Evolutionary conservation across 2,329 filamentous ascomycete species (phyloP), one percentile per base, ranked within the genome.

Genomic region (Alternaria sp.): DNA sequence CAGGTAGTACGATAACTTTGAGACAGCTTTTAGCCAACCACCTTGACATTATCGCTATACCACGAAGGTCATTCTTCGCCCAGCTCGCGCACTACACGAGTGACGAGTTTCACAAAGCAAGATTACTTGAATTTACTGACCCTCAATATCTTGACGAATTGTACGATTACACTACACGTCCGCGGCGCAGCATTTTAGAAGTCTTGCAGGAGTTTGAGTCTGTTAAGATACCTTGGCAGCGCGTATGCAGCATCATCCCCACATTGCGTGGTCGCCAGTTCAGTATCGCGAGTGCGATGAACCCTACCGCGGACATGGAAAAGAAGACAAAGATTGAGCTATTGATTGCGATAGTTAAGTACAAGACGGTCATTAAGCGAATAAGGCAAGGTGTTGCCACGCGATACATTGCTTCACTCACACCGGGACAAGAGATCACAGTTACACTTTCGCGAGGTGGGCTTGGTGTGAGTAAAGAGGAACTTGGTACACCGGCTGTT

Each of bases 111-210:
- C 94, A 99, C 70, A 88, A 87, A 67, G 90, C 95, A 61, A 87
- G 94, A 2, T 85, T 99, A 0, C 78, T 90, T 8, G 95, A 99
- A 72, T 95, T 99, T 69, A 88, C 88, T 1, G 86, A 90, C 68
- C 87, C 92, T 0, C 85, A 90, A 44, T 91, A 89, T 68, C 86
- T 94, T 5, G 93, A 98, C 68, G 95, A 99, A 68, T 89, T 97
- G 55, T 98, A 92, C 80, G 94, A 99, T 78, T 99, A 99, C 74
- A 95, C 95, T 1, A 93, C 93, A 0, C 88, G 95, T 8, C 91
- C 94, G 0, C 89, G 93, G 33, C 89, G 95, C 33, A 96, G 91
- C 58, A 97, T 98, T 56, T 81, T 99, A 5, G 95, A 99, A 78
- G 90, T 97, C 3, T 84, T 99, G 28, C 88, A 94, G 56, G 95